Conservation (phyloP, 495 filamentous ascomycete genomes). For the Penicillium chermesinum region DNA sequence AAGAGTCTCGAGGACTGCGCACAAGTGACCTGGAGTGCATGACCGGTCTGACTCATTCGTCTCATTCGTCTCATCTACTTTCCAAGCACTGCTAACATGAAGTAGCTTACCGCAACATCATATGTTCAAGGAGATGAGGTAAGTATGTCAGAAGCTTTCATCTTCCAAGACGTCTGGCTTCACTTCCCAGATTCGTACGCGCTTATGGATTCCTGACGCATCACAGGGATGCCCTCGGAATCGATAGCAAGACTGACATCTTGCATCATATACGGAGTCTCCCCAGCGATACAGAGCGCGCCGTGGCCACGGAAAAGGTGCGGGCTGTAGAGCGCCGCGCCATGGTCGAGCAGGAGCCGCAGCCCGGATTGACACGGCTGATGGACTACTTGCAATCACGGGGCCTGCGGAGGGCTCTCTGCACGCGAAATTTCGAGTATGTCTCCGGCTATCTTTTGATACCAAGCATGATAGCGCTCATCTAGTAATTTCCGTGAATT, state of each 20-base stretch:
- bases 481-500: too few relatives aligned
- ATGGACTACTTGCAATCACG: slow-evolving; percentile 74
- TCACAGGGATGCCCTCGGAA: slow-evolving; percentile 53
- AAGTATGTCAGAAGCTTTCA: too few relatives aligned
- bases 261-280: slow-evolving; percentile 79
- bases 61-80: background rate
- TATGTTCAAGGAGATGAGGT: slow-evolving; percentile 89
- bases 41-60: background rate
- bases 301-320: slow-evolving; percentile 64
- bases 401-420: slow-evolving; percentile 70
- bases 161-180: too few relatives aligned
- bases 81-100: slow-evolving; percentile 5
- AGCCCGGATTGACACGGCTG: slow-evolving; percentile 66
- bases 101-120: slow-evolving; percentile 80
- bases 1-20: too few relatives aligned
- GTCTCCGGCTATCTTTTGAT: slow-evolving; percentile 1
- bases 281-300: slow-evolving; percentile 51
- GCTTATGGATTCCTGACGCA: background rate
- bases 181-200: background rate
- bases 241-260: slow-evolving; percentile 70
- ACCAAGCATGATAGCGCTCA: too few relatives aligned
- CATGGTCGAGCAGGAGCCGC: slow-evolving; percentile 73
- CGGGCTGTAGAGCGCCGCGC: slow-evolving; percentile 71
- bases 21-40: background rate
- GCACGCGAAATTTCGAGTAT: slow-evolving; percentile 90